A percentile compares a stretch with the other conserved stretches of the same genome.
Conservation (phyloP, 2,329 filamentous ascomycete species). For the Pseudocercospora musae region DNA sequence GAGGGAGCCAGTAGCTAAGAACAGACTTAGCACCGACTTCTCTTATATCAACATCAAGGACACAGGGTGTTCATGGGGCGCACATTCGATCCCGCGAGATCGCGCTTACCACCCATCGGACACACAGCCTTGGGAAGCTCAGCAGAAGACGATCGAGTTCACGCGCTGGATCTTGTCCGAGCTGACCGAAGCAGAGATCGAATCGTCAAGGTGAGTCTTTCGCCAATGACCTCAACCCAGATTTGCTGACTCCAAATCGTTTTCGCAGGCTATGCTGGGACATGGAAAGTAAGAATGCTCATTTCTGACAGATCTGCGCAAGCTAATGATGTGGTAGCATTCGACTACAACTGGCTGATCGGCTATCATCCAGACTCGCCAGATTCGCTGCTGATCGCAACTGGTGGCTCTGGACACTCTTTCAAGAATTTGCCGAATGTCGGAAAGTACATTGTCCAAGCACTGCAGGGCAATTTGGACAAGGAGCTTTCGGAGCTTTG, state of each 20-base stretch:
- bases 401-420: neutral
- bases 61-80: neutral
- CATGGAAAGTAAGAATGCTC: neutral
- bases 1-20: neutral
- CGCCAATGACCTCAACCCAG: too few relatives aligned
- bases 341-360: neutral
- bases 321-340: neutral
- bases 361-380: neutral
- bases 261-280: neutral
- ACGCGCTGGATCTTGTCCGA: neutral
- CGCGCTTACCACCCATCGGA: neutral
- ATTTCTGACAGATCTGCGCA: neutral
- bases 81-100: neutral
- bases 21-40: neutral
- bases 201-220: neutral
- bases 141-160: neutral
- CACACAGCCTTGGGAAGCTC: neutral
- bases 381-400: neutral
- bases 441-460: constrained; percentile 39
- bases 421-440: neutral
- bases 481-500: neutral
- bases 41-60: neutral
- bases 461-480: neutral
- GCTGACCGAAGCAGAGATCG: neutral
- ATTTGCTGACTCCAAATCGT: too few relatives aligned